Evolutionary conservation across 768 basidiomycete species (phyloP), one percentile per base, ranked within the genome.

Genomic region (Brasilioporus rufonigricans): DNA sequence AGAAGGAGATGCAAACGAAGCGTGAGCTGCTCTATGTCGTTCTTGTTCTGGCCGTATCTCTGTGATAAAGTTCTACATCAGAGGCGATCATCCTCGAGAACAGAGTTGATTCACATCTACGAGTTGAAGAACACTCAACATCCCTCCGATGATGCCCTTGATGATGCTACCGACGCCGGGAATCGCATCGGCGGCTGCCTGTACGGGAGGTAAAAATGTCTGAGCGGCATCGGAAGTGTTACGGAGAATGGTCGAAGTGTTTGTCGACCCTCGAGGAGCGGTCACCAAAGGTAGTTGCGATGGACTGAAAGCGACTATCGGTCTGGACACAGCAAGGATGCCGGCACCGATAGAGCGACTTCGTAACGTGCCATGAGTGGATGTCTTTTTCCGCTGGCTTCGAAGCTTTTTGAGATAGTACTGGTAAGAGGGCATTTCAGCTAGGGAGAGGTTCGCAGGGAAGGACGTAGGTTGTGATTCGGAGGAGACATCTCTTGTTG

Each of bases 41-140:
- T 18, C 36, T 55, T 60, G 52, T 60, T 60, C 40, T 48, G 52
- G 8, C 18, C 2, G 18, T 45, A 33, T 35, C 19, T 26, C 58
- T 60, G 3, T 5, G 27, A 7, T 1, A 0, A 10, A 7, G 8
- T 6, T 53, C 13, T 45, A 31, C 1, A 6, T 40, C n/a, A 18
- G 14, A 1, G 2, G 32, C 12, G 32, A 14, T 11, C 18, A 23
- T 6, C 11, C 4, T 36, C 18, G 26, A 2, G 1, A 32, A 38
- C 3, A 7, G 4, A 2, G 19, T 9, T 7, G n/a, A 46, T 32
- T 43, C 26, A 60, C 59, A 4, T 60, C 52, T 21, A 59, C 32
- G 5, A 48, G n/a, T 3, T 52, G 56, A 29, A 59, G 50, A 4
- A 13, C 26, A 1, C 31, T 21, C 0, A 58, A 21, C 5, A 52